Conservation (phyloP, 805 yeast species). For the Cyberlindnera mycetangii region DNA sequence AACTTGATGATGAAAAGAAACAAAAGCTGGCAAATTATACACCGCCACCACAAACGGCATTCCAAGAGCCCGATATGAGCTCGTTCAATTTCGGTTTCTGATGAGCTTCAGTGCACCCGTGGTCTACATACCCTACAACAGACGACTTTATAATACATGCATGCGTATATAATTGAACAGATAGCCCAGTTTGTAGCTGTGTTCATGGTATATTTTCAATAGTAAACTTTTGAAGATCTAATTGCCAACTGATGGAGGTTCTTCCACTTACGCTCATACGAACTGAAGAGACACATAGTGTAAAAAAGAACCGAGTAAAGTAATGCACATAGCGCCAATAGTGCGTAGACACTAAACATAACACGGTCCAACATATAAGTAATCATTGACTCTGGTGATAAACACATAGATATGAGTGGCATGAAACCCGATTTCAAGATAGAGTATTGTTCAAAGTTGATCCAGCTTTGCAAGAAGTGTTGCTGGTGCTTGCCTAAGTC, state of each 20-base stretch:
- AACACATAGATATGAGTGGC: slow-evolving; percentile 11
- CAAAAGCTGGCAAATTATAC: slow-evolving; percentile 12
- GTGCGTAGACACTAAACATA: slow-evolving; percentile 9
- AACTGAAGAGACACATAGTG: slow-evolving; percentile 16
- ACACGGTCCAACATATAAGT: slow-evolving; percentile 1
- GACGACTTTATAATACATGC: background rate
- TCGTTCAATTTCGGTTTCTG: slow-evolving; percentile 53
- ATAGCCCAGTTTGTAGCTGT: too few species aligned
- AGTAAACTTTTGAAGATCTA: slow-evolving; percentile 3
- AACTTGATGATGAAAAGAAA: slow-evolving; percentile 7
- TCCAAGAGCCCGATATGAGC: slow-evolving; percentile 76
- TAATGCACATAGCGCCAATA: slow-evolving; percentile 12
- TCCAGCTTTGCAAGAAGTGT: slow-evolving; percentile 18
- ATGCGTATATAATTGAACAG: too few species aligned
- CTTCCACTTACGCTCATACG: slow-evolving; percentile 26
- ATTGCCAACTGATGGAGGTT: slow-evolving; percentile 7
- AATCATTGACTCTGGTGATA: background rate
- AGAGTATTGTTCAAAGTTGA: slow-evolving; percentile 17
- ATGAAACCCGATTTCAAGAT: slow-evolving; percentile 17
- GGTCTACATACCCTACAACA: background rate
- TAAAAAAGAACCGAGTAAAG: slow-evolving; percentile 20
- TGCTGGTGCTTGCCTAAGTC: slow-evolving; percentile 5
- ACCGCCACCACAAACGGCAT: slow-evolving; percentile 50
- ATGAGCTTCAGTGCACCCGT: too few species aligned
- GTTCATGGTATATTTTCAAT: too few species aligned